Evolutionary conservation across 495 filamentous ascomycete species (phyloP).

Genomic region (Daldinia decipiens): DNA sequence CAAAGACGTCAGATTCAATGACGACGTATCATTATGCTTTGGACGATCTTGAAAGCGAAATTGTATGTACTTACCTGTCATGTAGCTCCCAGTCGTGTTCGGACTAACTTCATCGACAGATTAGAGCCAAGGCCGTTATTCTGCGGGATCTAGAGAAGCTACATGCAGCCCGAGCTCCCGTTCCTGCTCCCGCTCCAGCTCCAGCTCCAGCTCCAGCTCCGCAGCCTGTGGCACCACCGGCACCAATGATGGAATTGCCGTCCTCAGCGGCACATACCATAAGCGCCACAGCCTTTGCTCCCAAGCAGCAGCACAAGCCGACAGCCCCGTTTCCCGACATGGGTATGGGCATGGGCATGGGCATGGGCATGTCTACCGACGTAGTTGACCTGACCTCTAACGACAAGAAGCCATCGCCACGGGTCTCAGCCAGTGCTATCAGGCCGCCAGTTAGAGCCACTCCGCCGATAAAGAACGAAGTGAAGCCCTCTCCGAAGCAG

Average conservation of each 20-base stretch:
- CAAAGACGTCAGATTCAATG: conserved; percentile 52
- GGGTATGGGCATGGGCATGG: conserved; percentile 48
- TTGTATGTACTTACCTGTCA: conserved; percentile 52
- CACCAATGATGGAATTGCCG: conserved; percentile 54
- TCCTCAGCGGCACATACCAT: conserved; percentile 39
- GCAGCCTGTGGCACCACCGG: conserved; percentile 50
- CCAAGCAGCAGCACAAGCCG: conserved; percentile 51
- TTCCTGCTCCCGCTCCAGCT: conserved; percentile 26
- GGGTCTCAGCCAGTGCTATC: conserved; percentile 28
- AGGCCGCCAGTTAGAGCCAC: conserved; percentile 26
- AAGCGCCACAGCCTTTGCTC: conserved; percentile 32
- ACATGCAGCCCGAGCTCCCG: conserved; percentile 45
- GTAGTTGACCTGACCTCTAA: conserved; percentile 42
- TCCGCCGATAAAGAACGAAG: conserved; percentile 26
- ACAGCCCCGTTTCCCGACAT: conserved; percentile 61
- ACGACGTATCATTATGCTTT: conserved; percentile 59
- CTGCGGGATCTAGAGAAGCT: conserved; percentile 55
- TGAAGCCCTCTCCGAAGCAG: conserved; percentile 46
- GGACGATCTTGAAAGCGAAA: conserved; percentile 63
- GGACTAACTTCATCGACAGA: conserved; percentile 47
- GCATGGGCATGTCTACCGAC: conserved; percentile 24
- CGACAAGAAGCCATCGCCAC: conserved; percentile 46
- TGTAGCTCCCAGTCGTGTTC: not conserved
- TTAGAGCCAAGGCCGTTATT: conserved; percentile 55
- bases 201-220: conserved; percentile 16